Conservation (phyloP, 306 rosid genomes). For the Corylus avellana region DNA sequence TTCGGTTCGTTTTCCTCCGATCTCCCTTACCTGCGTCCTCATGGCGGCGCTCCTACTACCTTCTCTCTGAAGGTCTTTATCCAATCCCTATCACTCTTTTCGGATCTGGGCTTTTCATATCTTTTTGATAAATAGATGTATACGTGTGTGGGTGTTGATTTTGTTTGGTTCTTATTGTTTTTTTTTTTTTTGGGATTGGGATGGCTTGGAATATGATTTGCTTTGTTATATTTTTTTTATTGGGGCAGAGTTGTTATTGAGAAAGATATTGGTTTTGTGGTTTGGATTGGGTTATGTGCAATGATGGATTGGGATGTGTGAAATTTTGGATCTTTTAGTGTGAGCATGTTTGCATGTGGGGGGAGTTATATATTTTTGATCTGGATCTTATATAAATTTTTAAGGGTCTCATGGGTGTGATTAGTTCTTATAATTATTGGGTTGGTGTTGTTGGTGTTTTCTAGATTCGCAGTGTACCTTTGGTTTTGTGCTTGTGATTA, state of each 20-base stretch:
- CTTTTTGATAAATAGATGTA: neutral
- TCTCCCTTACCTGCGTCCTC: slow-evolving; percentile 60
- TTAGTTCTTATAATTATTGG: neutral
- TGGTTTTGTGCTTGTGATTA: neutral
- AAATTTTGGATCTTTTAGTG: neutral
- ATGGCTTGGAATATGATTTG: neutral
- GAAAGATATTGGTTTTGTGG: neutral
- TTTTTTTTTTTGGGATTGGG: neutral
- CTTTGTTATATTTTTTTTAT: neutral
- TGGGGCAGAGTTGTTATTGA: neutral
- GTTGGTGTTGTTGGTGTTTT: neutral
- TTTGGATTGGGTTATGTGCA: neutral
- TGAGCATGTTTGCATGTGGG: neutral
- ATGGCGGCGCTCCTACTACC: slow-evolving; percentile 45
- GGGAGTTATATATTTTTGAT: neutral
- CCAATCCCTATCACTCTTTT: slow-evolving; percentile 3
- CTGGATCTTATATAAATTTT: slow-evolving; percentile 29
- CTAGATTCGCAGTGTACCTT: neutral
- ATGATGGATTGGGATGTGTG: neutral
- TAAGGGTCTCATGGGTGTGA: neutral
- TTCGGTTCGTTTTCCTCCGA: slow-evolving; percentile 74
- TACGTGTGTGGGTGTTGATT: neutral
- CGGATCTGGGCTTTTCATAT: slow-evolving; percentile 23
- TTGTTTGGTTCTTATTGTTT: neutral
- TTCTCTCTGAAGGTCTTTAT: slow-evolving; percentile 65